Evolutionary conservation across 495 filamentous ascomycete genomes (phyloP).

Genomic region (Daldinia grandis): DNA sequence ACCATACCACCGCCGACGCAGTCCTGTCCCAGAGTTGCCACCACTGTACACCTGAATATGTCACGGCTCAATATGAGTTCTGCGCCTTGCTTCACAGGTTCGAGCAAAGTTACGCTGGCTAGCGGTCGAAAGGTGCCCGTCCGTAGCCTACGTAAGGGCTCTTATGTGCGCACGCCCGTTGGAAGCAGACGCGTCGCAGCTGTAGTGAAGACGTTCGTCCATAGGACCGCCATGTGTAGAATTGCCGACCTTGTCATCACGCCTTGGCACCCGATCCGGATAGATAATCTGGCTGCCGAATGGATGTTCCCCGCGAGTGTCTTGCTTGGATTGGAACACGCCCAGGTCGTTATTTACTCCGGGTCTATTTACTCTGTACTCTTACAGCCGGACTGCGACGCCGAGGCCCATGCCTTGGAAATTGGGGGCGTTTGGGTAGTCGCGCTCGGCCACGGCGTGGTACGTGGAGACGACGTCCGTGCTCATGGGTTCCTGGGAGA

Average conservation of each 20-base stretch:
- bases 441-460: conserved; percentile 55
- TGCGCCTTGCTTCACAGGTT: conserved; percentile 52
- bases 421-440: conserved; percentile 55
- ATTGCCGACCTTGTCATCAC: conserved; percentile 46
- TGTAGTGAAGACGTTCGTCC: conserved; percentile 50
- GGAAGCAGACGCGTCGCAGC: conserved; percentile 47
- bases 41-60: conserved; percentile 42
- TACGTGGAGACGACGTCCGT: conserved; percentile 45
- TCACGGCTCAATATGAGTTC: conserved; percentile 35
- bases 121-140: conserved; percentile 35
- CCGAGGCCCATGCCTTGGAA: conserved; percentile 51
- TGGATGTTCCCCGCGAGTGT: conserved; percentile 52
- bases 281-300: not conserved
- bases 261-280: conserved; percentile 54
- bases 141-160: conserved; percentile 42
- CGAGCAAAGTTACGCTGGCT: conserved; percentile 45
- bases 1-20: conserved; percentile 50
- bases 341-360: conserved; percentile 43
- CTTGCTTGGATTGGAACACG: conserved; percentile 12
- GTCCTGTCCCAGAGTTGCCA: conserved; percentile 18
- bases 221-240: conserved; percentile 31
- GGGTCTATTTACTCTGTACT: conserved; percentile 55
- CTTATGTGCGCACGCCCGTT: conserved; percentile 49
- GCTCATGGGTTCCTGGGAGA: conserved; percentile 55
- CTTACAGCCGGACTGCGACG: conserved; percentile 47